Conservation (phyloP, 2,329 filamentous ascomycete genomes). For the Claviceps sorghi region DNA sequence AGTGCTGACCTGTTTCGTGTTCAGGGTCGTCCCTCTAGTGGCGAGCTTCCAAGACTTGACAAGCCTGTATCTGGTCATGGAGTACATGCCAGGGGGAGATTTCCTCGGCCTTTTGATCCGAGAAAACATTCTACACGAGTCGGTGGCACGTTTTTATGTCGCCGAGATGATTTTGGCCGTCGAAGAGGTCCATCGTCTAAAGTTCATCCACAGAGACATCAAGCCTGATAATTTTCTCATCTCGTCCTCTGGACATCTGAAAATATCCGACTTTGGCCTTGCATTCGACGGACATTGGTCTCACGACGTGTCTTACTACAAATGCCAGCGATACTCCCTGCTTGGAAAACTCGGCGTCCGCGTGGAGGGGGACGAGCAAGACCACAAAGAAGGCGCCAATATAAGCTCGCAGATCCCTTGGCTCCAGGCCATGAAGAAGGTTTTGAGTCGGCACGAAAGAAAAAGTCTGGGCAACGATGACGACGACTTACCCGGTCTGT, state of each 20-base stretch:
- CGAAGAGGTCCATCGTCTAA: slow-evolving; percentile 76
- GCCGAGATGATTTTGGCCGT: slow-evolving; percentile 94
- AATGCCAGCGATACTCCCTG: slow-evolving; percentile 64
- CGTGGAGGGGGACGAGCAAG: slow-evolving; percentile 59
- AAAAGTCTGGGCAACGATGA: slow-evolving; percentile 13
- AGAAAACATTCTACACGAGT: slow-evolving; percentile 68
- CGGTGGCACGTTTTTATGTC: slow-evolving; percentile 69
- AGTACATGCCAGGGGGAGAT: slow-evolving; percentile 94
- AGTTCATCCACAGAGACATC: slow-evolving; percentile 88
- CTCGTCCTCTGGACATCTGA: slow-evolving; percentile 73
- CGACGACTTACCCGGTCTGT: slow-evolving; percentile 26
- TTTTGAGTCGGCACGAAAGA: slow-evolving; percentile 19
- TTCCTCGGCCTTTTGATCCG: slow-evolving; percentile 78
- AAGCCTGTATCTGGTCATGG: slow-evolving; percentile 88
- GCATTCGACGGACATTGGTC: slow-evolving; percentile 94
- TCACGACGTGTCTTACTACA: slow-evolving; percentile 78
- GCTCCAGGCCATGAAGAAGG: slow-evolving; percentile 16
- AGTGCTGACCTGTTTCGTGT: not conserved
- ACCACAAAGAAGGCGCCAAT: slow-evolving; percentile 39
- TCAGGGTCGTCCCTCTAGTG: slow-evolving; percentile 70
- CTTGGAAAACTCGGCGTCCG: slow-evolving; percentile 61
- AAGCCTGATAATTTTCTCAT: slow-evolving; percentile 98
- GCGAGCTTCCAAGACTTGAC: slow-evolving; percentile 76
- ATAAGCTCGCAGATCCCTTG: slow-evolving; percentile 20
- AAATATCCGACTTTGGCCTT: slow-evolving; percentile 91